These are phyloP conservation scores for Colletotrichum cereale DNA, from an alignment of 2,329 filamentous ascomycete species.

Conservation along the genomic window DNA sequence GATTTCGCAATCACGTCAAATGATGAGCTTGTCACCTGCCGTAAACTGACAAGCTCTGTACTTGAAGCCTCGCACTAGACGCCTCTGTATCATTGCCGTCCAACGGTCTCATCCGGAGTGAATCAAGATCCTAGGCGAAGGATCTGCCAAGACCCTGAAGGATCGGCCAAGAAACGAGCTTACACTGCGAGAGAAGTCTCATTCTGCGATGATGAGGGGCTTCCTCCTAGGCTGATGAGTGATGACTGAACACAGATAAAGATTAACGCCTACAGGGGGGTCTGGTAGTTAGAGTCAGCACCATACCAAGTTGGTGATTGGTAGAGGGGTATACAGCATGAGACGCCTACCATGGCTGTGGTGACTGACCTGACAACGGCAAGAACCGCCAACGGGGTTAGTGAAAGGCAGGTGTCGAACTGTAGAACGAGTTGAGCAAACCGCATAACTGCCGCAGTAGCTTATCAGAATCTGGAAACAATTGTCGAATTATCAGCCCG, in stretches of 20 bases:
- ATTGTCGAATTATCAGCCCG: not conserved
- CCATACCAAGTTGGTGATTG: not conserved
- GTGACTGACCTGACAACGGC: not conserved
- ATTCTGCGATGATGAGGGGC: not conserved
- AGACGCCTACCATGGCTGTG: not conserved
- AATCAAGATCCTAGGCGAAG: slow-evolving; percentile 2
- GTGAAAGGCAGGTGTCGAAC: not conserved
- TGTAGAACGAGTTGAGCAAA: not conserved
- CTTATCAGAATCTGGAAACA: not conserved
- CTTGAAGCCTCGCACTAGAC: not conserved
- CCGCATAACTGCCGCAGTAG: not conserved
- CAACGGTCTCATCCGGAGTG: not conserved
- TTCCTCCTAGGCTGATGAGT: not conserved
- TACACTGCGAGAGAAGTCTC: not conserved
- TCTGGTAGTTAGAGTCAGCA: not conserved
- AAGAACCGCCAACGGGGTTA: not conserved
- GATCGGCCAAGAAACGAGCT: slow-evolving; percentile 32
- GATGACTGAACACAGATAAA: not conserved
- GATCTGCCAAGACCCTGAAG: slow-evolving; percentile 27
- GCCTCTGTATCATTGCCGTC: not conserved
- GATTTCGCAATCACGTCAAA: not conserved
- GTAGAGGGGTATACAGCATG: not conserved
- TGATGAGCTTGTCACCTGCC: slow-evolving; percentile 21
- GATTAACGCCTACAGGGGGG: not conserved
- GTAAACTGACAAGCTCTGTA: slow-evolving; percentile 8